Evolutionary conservation across 1,284 basidiomycete species (phyloP).

Genomic region (Xanthoconium separans): DNA sequence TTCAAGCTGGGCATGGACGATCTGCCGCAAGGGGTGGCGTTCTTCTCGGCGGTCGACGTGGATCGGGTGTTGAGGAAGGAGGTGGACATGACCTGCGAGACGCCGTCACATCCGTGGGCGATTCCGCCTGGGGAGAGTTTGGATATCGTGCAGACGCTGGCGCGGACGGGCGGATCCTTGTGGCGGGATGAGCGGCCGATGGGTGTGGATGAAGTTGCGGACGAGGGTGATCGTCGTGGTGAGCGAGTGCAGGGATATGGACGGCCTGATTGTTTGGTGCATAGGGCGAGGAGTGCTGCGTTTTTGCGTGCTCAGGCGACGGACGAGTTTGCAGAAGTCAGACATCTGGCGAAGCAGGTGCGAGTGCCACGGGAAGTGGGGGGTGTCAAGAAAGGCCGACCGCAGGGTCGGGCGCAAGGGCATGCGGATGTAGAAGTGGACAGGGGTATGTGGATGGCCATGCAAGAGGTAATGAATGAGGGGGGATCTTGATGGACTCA

Average conservation of each 20-base stretch:
- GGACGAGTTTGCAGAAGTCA: conserved; percentile 64
- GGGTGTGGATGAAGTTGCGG: conserved; percentile 33
- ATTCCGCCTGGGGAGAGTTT: conserved; percentile 87
- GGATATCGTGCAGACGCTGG: conserved; percentile 69
- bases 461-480: conserved; percentile 28
- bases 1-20: conserved; percentile 95
- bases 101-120: conserved; percentile 84
- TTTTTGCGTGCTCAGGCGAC: conserved; percentile 78
- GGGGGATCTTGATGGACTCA: neutral
- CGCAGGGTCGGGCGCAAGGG: neutral
- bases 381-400: neutral
- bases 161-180: conserved; percentile 68
- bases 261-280: conserved; percentile 55
- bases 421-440: conserved; percentile 8
- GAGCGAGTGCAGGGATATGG: conserved; percentile 44
- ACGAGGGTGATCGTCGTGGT: neutral
- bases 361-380: conserved; percentile 41
- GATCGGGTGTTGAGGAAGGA: conserved; percentile 94
- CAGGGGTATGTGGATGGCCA: conserved; percentile 20
- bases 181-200: conserved; percentile 57
- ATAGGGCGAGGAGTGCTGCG: conserved; percentile 58
- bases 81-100: conserved; percentile 94
- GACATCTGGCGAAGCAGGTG: conserved; percentile 55
- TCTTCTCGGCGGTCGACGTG: conserved; percentile 96
- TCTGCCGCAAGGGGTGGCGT: conserved; percentile 91